A percentile compares a stretch with the other conserved stretches of the same genome.
Evolutionary conservation across 768 basidiomycete species (phyloP).

Genomic region (Tubosaeta sp.): DNA sequence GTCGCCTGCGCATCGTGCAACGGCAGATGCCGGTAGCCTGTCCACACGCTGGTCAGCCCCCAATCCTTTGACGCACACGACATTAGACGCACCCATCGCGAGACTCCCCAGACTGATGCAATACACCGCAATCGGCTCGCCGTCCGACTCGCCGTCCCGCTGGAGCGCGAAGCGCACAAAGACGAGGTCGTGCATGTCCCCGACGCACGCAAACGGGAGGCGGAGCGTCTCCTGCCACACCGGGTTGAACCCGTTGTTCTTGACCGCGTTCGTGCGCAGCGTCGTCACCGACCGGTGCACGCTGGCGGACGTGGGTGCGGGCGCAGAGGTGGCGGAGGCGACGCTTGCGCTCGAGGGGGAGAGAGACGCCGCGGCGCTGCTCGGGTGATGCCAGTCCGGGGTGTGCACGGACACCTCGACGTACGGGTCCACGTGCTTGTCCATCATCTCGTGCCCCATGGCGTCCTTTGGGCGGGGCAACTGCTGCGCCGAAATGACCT

Average conservation of each 20-base stretch:
- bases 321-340: conserved; percentile 1
- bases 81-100: conserved; percentile 55
- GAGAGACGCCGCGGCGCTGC: conserved; percentile 8
- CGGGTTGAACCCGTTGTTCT: conserved; percentile 92
- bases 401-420: conserved; percentile 77
- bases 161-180: conserved; percentile 79
- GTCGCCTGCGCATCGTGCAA: conserved; percentile 84
- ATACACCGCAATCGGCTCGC: conserved; percentile 67
- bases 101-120: conserved; percentile 69
- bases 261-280: conserved; percentile 57
- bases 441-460: conserved; percentile 54
- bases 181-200: conserved; percentile 75
- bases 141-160: conserved; percentile 57
- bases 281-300: conserved; percentile 46
- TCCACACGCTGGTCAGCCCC: too few species aligned
- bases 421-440: conserved; percentile 64
- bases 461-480: conserved; percentile 71
- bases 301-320: conserved; percentile 12
- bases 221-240: conserved; percentile 68
- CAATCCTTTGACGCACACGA: too few species aligned
- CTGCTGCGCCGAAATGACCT: conserved; percentile 87
- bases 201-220: conserved; percentile 73
- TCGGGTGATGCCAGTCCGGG: conserved; percentile 59
- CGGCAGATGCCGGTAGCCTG: conserved; percentile 88
- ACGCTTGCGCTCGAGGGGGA: conserved; percentile 3